A percentile compares a stretch with the other conserved stretches of the same genome.
These are phyloP conservation scores for Rhexocercosporidium sp. DNA, from an alignment of 2,329 filamentous ascomycete species.

Conservation along the genomic window DNA sequence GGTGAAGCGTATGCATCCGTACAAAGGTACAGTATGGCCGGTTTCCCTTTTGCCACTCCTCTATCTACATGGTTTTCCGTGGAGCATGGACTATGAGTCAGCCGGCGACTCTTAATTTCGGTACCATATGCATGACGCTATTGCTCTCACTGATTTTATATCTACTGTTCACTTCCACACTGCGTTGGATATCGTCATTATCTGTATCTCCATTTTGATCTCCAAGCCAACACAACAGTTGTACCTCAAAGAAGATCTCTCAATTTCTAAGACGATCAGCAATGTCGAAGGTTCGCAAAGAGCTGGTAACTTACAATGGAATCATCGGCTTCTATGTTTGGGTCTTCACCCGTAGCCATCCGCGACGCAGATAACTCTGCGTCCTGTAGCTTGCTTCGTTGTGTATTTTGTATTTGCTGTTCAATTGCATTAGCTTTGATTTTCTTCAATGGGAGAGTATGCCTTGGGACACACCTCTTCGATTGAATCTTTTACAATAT, in stretches of 20 bases:
- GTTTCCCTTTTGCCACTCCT: too few relatives aligned
- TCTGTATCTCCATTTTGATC: neutral
- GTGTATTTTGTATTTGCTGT: neutral
- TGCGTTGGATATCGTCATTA: neutral
- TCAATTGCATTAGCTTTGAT: neutral
- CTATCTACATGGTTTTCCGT: too few relatives aligned
- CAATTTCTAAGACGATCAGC: neutral
- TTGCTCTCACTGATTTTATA: neutral
- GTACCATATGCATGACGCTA: neutral
- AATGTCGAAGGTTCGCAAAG: neutral
- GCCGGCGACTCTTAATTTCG: too few relatives aligned
- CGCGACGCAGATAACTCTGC: neutral
- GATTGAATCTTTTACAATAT: slow-evolving; percentile 37
- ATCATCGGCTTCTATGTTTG: neutral
- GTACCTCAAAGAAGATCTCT: neutral
- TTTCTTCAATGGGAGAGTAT: neutral
- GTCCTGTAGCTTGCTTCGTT: neutral
- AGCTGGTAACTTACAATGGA: neutral
- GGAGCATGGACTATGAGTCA: too few relatives aligned
- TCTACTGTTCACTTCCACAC: neutral
- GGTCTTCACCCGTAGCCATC: neutral
- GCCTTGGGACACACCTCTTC: slow-evolving; percentile 25
- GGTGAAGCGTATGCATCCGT: too few relatives aligned
- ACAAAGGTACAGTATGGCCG: too few relatives aligned
- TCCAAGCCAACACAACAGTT: neutral